phyloP scores from a whole-genome alignment of 2,329 filamentous ascomycete species.

The Ceratocystis colombiana region DNA sequence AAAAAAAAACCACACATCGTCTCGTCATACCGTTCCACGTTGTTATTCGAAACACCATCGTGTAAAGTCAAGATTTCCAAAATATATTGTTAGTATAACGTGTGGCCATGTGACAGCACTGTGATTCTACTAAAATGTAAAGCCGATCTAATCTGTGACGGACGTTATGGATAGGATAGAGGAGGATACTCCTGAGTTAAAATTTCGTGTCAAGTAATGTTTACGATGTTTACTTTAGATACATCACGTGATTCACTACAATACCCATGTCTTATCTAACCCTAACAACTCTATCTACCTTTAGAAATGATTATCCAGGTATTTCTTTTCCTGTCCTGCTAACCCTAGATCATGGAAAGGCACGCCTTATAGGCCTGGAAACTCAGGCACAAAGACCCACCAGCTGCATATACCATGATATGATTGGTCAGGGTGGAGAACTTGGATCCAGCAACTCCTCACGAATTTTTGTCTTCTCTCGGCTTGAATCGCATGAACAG shows the following conservation, averaged over 20 bases:
- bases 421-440: constrained; percentile 8
- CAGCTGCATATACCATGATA: neutral
- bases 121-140: too few relatives aligned
- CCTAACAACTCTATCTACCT: neutral
- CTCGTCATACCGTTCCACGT: constrained; percentile 67
- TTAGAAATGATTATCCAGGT: neutral
- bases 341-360: neutral
- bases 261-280: neutral
- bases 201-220: too few relatives aligned
- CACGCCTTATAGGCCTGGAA: neutral
- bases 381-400: constrained; percentile 8
- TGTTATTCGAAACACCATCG: constrained; percentile 68
- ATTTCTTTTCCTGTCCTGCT: neutral
- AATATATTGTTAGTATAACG: too few relatives aligned
- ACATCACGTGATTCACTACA: too few relatives aligned
- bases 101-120: too few relatives aligned
- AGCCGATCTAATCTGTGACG: too few relatives aligned
- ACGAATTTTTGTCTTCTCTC: constrained; percentile 9
- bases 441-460: constrained; percentile 13
- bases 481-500: neutral
- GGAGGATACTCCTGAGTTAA: too few relatives aligned
- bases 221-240: too few relatives aligned
- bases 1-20: neutral
- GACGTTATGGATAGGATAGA: too few relatives aligned
- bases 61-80: too few relatives aligned